Evolutionary conservation across 768 basidiomycete species (phyloP), one percentile per base, ranked within the genome.

Genomic region (Suillus subaureus): DNA sequence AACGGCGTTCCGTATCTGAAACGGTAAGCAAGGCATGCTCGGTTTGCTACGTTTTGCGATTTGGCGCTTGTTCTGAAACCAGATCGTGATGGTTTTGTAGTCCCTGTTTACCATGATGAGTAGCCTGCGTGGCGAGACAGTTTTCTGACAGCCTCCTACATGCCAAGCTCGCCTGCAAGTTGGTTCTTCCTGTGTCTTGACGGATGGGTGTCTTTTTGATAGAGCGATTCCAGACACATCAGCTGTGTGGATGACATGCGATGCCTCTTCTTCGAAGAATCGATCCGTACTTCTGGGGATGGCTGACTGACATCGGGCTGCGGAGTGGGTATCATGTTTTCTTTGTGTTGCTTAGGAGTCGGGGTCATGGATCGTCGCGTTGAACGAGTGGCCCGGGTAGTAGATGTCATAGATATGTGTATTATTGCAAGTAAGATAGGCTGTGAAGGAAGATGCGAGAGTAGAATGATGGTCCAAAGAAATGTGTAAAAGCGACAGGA

Each of bases 51-150:
- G 73, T 64, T 81, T 82, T 57, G 78, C 64, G 42, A 76, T 88
- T 71, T 92, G 89, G 18, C 91, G 87, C 76, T 87, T 91, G 74
- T 93, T 93, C 77, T 93, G 91, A 74, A 92, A 92, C 91, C 91
- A 93, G 47, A 92, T 88, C n/a, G 89, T 83, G 66, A 83, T 68
- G 13, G 81, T 78, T 73, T 82, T 84, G 71, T 81, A 71, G 43
- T 82, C 79, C 74, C 82, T 83, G 47, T 23, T 33, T 15, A 28
- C 28, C 26, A 11, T 37, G 16, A 23, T 52, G 35, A 61, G 58
- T 21, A 18, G 16, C 2, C 26, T 40, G 40, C 21, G 11, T 21
- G 18, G 40, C 11, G 26, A 42, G 18, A 60, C 11, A 7, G 12
- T 42, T 31, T 21, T 28, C n/a, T 23, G 43, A 33, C n/a, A 33